A percentile compares a stretch with the other conserved stretches of the same genome.
Evolutionary conservation across 78 protist genomes (phyloP).

Genomic region (Dictyostelium citrinum): DNA sequence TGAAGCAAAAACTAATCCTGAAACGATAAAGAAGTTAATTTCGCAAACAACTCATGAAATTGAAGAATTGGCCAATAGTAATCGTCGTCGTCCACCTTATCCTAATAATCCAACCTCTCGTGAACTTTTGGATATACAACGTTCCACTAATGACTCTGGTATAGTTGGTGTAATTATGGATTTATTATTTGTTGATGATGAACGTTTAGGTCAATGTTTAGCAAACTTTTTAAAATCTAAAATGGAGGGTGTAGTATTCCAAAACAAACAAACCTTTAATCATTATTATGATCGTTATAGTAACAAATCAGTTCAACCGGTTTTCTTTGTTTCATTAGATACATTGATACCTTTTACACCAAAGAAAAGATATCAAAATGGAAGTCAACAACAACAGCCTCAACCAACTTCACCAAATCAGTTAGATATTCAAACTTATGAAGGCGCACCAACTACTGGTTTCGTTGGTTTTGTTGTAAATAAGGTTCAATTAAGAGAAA

Average conservation of each 20-base stretch:
- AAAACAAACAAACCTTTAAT: neutral
- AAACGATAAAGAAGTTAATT: neutral
- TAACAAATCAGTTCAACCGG: neutral
- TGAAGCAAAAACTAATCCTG: neutral
- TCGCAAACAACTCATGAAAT: neutral
- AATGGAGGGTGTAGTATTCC: slow-evolving; percentile 19
- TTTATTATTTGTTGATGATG: slow-evolving; percentile 19
- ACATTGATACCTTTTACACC: neutral
- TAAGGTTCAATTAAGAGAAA: slow-evolving; percentile 39
- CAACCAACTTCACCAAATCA: neutral
- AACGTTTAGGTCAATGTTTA: neutral
- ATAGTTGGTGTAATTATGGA: slow-evolving; percentile 69
- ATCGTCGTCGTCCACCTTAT: neutral
- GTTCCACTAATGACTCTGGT: slow-evolving; percentile 5
- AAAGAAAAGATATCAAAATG: neutral
- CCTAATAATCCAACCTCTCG: slow-evolving; percentile 23
- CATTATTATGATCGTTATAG: neutral
- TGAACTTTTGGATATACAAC: slow-evolving; percentile 33
- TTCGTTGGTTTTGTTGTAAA: slow-evolving; percentile 31
- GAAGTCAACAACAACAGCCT: neutral
- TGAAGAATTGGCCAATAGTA: neutral
- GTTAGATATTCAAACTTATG: neutral
- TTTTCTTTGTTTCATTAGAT: slow-evolving; percentile 9
- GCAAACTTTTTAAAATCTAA: slow-evolving; percentile 7
- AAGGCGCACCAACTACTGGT: slow-evolving; percentile 57